Evolutionary conservation across 805 yeast genomes (phyloP), one percentile per base, ranked within the genome.

Genomic region (Metschnikowia continentalis): DNA sequence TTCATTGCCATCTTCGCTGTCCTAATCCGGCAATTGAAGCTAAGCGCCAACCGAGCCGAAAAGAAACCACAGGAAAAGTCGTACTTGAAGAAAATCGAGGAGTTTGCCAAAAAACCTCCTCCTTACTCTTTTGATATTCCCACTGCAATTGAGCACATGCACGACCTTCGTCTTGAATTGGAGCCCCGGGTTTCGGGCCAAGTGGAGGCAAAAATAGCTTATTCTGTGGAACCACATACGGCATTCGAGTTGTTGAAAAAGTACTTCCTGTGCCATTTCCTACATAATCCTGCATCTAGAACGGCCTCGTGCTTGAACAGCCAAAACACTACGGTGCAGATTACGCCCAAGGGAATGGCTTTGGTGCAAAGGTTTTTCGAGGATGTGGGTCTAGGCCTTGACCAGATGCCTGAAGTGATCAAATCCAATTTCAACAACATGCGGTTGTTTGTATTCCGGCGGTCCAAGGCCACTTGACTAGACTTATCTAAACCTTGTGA

Each of bases 301-400:
- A 89, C 96, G 0, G 63, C 86, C 40, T 55, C 63, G 13, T 68
- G 63, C 39, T 75, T 83, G 5, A 77, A 76, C 26, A 33, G 50
- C 46, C 67, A 61, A 0, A 70, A 67, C 3, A 69, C 74, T 0
- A 53, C 72, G 2, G 62, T 89, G 30, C 97, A 92, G 62, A 96
- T 96, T 3, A 89, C 97, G 0, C 90, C 97, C 0, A 92, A 92
- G 61, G 98, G 97, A 1, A 82, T 90, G 6, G 83, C 90, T 0
- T 61, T 89, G 0, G 66, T 91, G 2, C 81, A 80, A 46, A 70
- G 74, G 15, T 89, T 84, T 63, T 82, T 86, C 54, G 70, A 74
- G 46, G 78, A 72, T 39, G 65, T 76, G 43, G 95, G 90, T 0
- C 64, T 83, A 44, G 72, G 68, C 42, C 65, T 66, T 14, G 52